These are phyloP conservation scores for Mycena amicta DNA, from an alignment of 768 basidiomycete genomes.

Conservation along the genomic window DNA sequence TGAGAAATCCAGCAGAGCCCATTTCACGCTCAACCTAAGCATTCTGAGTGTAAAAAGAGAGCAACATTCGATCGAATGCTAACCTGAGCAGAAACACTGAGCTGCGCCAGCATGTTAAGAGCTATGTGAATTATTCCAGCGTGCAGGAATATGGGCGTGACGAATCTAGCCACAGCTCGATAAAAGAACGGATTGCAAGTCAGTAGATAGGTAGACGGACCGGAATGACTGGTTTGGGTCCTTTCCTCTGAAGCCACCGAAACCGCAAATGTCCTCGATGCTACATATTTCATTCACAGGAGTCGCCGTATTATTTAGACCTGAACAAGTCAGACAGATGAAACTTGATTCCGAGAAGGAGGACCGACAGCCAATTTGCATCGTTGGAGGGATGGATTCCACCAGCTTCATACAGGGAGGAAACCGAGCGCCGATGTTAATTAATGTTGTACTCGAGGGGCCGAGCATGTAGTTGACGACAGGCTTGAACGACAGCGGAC, in stretches of 20 bases:
- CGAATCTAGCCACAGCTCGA: constrained; percentile 62
- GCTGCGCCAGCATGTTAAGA: constrained; percentile 88
- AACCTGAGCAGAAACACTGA: constrained; percentile 79
- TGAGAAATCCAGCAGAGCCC: constrained; percentile 82
- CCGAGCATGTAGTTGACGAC: constrained; percentile 90
- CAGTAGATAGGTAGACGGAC: constrained; percentile 26
- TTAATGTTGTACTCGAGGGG: constrained; percentile 80
- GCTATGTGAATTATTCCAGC: constrained; percentile 93
- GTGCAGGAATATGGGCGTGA: constrained; percentile 88
- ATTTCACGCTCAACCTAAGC: constrained; percentile 84
- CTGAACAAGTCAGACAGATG: constrained; percentile 34
- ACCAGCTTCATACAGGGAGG: constrained; percentile 84
- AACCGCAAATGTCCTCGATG: constrained; percentile 84
- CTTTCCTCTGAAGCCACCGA: constrained; percentile 62
- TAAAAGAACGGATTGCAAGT: background rate
- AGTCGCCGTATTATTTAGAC: constrained; percentile 84
- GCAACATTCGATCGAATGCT: no score
- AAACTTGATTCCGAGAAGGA: no score
- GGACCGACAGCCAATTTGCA: constrained; percentile 59
- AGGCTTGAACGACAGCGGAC: constrained; percentile 86
- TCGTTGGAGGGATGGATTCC: constrained; percentile 41
- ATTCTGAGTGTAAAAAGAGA: no score
- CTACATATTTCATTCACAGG: constrained; percentile 71
- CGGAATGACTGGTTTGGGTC: constrained; percentile 53
- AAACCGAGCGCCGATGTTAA: constrained; percentile 89